Base-by-base conservation (phyloP, 2,329 filamentous ascomycete species). In the Neofusicoccum parvum region DNA sequence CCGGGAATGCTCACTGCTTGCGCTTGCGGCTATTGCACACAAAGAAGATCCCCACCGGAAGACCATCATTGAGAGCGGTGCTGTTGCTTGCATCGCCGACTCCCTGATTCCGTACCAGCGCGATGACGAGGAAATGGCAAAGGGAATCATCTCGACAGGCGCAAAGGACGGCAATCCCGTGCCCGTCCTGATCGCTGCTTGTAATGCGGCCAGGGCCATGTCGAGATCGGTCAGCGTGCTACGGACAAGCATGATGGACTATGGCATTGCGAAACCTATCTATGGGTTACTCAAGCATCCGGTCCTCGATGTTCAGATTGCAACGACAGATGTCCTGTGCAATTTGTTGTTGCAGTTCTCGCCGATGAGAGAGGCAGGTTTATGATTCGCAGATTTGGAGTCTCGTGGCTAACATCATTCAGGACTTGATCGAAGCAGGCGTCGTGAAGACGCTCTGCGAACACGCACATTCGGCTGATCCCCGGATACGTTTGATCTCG, bases 291-390 rank as follows among this genome's bases (percentile, higher is more conserved):
- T 98, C 69, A 87, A 84, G 65, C 90, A 95, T 76, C 83, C 85
- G 6, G 87, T 95, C 70, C 80, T 92, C 37, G 88, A 94, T 62
- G 89, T 98, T 4, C 90, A 94, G 74, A 89, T 95, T 73, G 92
- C 93, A 56, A 92, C 94, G 5, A 96, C 92, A 0, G 89, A 91
- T 41, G 89, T 90, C 6, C 86, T 96, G 45, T 92, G 90, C 71
- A 99, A 99, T 75, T 79, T 99, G 56, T 86, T 96, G 5, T 83
- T 93, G 53, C 92, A 96, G 68, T 92, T 96, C 71, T 97, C 94
- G 73, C 94, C 95, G 0, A 93, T 97, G 87, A 89, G 92, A 76
- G 88, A 92, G 75, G 92, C 94, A 76, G 81, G 89, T 82, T 43
- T 50, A n/a, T 39, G 17, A 10, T 63, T 27, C 59, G 20, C 48